phyloP scores from a whole-genome alignment of 208 protist species.

The Acanthamoeba royreba region DNA sequence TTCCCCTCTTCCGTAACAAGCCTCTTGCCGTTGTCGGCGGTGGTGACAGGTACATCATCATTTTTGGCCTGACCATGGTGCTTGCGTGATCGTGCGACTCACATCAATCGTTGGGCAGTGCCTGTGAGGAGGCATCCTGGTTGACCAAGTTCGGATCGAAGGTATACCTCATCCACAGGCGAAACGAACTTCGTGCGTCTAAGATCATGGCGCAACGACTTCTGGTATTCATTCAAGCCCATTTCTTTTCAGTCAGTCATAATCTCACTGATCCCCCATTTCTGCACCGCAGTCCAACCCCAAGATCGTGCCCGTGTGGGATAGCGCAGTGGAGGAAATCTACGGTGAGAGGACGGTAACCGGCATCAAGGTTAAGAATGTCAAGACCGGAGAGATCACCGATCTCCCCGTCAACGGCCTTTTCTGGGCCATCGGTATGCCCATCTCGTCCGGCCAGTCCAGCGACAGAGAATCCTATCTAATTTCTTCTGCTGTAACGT shows the following conservation, averaged over 20 bases:
- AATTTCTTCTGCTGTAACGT: no score
- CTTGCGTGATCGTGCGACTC: background rate
- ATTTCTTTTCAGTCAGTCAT: no score
- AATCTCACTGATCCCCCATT: no score
- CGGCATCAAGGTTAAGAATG: constrained; percentile 37
- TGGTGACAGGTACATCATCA: constrained; percentile 1
- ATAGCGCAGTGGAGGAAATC: constrained; percentile 62
- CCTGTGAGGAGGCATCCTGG: background rate
- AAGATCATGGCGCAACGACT: constrained; percentile 80
- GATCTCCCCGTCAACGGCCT: constrained; percentile 67
- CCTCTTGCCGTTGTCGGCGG: constrained; percentile 59
- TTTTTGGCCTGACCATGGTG: no score
- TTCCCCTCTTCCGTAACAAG: constrained; percentile 79
- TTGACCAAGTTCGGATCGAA: constrained; percentile 53
- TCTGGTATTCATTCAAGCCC: no score
- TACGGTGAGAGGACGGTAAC: constrained; percentile 55
- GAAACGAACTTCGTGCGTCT: constrained; percentile 80
- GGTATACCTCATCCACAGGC: constrained; percentile 80
- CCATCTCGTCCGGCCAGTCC: no score
- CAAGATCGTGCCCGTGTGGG: constrained; percentile 77
- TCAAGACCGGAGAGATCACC: constrained; percentile 4
- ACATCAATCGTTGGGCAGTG: background rate
- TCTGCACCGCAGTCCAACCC: no score
- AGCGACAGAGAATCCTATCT: no score
- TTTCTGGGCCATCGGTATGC: constrained; percentile 82